A percentile compares a stretch with the other conserved stretches of the same genome.
Conservation (phyloP, 129 eudicot species). For the Artemisia tridentata region DNA sequence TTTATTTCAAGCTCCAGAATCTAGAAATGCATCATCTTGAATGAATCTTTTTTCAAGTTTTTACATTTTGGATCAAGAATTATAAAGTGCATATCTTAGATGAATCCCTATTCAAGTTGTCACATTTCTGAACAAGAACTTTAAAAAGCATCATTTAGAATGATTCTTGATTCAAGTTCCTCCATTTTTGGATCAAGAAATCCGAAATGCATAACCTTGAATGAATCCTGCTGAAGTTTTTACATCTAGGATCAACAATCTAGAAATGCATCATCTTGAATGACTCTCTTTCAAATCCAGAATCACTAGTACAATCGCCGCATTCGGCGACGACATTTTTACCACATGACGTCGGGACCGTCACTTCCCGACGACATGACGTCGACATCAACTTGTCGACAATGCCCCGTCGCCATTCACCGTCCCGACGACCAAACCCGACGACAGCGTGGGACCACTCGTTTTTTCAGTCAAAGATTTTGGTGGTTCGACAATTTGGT, state of each 20-base stretch:
- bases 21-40: neutral
- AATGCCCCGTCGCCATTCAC: too few species aligned
- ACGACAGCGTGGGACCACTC: too few species aligned
- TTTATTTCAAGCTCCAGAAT: neutral
- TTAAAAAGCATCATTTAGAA: neutral
- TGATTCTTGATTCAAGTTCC: neutral
- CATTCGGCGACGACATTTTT: too few species aligned
- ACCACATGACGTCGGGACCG: too few species aligned
- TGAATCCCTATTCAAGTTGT: neutral
- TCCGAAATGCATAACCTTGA: neutral
- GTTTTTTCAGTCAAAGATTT: too few species aligned
- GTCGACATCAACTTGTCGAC: too few species aligned
- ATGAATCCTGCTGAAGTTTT: neutral
- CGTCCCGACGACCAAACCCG: too few species aligned
- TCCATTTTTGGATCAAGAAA: conserved; percentile 13
- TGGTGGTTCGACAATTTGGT: too few species aligned
- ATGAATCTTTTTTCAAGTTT: conserved; percentile 17
- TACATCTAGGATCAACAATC: conserved; percentile 17
- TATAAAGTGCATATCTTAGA: neutral
- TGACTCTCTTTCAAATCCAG: too few species aligned
- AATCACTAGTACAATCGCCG: too few species aligned
- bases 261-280: too few species aligned
- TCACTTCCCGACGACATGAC: too few species aligned
- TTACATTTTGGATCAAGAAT: conserved; percentile 14
- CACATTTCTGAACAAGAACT: conserved; percentile 20